These are phyloP conservation scores for Babesia ovata DNA, from an alignment of 169 alveolate genomes.

Conservation along the genomic window DNA sequence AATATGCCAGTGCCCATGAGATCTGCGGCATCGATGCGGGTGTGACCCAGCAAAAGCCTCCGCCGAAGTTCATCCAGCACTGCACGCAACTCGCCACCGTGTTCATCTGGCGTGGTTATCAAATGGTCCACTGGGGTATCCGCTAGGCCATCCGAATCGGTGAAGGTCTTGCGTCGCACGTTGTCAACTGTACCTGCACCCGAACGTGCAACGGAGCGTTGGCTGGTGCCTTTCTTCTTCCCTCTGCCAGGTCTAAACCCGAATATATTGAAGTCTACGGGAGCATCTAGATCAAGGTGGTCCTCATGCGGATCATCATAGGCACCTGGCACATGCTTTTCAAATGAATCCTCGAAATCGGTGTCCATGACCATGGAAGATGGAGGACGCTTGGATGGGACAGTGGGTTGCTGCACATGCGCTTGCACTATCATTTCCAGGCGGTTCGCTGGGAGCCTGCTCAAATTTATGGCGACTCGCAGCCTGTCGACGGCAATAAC, in stretches of 20 bases:
- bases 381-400: not conserved
- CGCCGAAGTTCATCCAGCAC: slow-evolving; percentile 6
- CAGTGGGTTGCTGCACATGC: not conserved
- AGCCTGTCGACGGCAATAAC: slow-evolving; percentile 22
- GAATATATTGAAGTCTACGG: not conserved
- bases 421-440: slow-evolving; percentile 2
- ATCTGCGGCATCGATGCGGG: slow-evolving; percentile 22
- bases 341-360: slow-evolving; percentile 15
- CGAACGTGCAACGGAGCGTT: not conserved
- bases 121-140: not conserved
- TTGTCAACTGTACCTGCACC: not conserved
- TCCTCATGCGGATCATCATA: not conserved
- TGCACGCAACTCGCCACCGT: not conserved
- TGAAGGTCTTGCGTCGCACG: too few species aligned
- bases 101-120: not conserved
- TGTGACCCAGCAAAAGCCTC: slow-evolving; percentile 5
- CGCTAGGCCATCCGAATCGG: too few species aligned
- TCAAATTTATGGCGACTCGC: slow-evolving; percentile 31
- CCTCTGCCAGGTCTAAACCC: not conserved
- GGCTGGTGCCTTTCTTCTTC: not conserved
- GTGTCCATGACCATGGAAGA: not conserved
- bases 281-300: slow-evolving; percentile 9
- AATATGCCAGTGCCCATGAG: slow-evolving; percentile 10
- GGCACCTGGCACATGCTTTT: not conserved
- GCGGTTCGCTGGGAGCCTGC: slow-evolving; percentile 23